Conservation (phyloP, 176 grass and related monocot genomes). For the Oryza officinalis region DNA sequence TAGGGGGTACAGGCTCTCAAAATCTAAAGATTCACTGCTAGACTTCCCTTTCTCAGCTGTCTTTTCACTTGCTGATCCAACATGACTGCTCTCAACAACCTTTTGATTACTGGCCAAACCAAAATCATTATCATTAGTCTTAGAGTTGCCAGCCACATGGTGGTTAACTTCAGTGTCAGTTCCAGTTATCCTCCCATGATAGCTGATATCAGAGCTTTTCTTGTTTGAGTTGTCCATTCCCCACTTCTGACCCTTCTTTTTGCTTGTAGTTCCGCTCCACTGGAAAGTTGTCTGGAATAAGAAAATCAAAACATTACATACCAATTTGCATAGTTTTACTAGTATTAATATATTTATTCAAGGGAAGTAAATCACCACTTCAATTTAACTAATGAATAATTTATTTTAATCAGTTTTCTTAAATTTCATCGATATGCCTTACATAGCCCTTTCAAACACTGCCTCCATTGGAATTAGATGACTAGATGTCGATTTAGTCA, state of each 20-base stretch:
- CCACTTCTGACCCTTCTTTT: constrained; percentile 97
- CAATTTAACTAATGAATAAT: constrained; percentile 2
- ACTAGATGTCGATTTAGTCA: neutral
- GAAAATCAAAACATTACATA: neutral
- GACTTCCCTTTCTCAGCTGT: constrained; percentile 49
- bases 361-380: neutral
- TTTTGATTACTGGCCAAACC: constrained; percentile 21
- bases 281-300: constrained; percentile 61
- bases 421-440: neutral
- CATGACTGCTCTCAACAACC: constrained; percentile 20
- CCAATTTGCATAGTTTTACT: neutral
- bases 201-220: constrained; percentile 23
- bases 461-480: neutral
- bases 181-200: constrained; percentile 29
- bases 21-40: constrained; percentile 53
- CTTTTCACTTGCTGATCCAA: constrained; percentile 38
- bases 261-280: constrained; percentile 84
- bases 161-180: constrained; percentile 25
- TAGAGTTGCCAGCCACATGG: constrained; percentile 21
- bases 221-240: constrained; percentile 45
- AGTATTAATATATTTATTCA: neutral
- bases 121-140: constrained; percentile 23
- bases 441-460: neutral
- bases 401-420: constrained; percentile 3
- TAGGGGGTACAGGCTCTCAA: constrained; percentile 69